Percentiles rank a stretch among this genome's conserved stretches.
Conservation (phyloP, 2,329 filamentous ascomycete species). For the Epichloe festucae region DNA sequence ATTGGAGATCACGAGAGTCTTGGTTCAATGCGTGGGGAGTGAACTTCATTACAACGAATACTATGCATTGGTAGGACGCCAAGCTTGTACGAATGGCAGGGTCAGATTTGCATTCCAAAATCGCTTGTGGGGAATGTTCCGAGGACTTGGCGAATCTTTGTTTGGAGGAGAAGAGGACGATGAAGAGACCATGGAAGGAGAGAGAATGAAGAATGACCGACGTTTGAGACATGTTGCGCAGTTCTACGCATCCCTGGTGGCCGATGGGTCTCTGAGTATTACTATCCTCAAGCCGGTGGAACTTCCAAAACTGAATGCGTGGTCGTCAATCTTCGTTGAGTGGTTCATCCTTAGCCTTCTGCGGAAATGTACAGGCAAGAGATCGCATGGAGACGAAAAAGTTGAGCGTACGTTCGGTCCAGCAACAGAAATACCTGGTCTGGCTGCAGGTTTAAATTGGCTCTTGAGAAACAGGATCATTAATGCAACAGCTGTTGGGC, state of each 20-base stretch:
- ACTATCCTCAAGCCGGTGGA: slow-evolving; percentile 57
- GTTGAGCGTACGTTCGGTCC: slow-evolving; percentile 55
- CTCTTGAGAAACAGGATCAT: slow-evolving; percentile 66
- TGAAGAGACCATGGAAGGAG: slow-evolving; percentile 35
- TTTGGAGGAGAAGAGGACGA: slow-evolving; percentile 52
- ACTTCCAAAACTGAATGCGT: slow-evolving; percentile 62
- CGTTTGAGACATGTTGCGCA: slow-evolving; percentile 40
- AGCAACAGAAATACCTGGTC: slow-evolving; percentile 48
- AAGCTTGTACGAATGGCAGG: slow-evolving; percentile 61
- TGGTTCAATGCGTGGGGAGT: slow-evolving; percentile 75
- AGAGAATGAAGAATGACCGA: slow-evolving; percentile 33
- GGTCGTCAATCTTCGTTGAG: slow-evolving; percentile 68
- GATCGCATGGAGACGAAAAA: slow-evolving; percentile 37
- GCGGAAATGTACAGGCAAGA: slow-evolving; percentile 41
- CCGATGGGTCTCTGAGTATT: slow-evolving; percentile 31
- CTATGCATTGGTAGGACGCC: slow-evolving; percentile 73
- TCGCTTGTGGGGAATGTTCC: slow-evolving; percentile 74
- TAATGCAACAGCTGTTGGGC: slow-evolving; percentile 43
- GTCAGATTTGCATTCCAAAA: slow-evolving; percentile 80
- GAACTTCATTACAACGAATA: slow-evolving; percentile 85
- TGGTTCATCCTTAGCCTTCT: slow-evolving; percentile 66
- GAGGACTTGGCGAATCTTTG: slow-evolving; percentile 68
- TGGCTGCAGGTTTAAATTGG: slow-evolving; percentile 64
- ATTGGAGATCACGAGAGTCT: slow-evolving; percentile 72
- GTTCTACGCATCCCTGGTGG: slow-evolving; percentile 40